Evolutionary conservation across 805 yeast species (phyloP).

Genomic region (Candida maltosa): DNA sequence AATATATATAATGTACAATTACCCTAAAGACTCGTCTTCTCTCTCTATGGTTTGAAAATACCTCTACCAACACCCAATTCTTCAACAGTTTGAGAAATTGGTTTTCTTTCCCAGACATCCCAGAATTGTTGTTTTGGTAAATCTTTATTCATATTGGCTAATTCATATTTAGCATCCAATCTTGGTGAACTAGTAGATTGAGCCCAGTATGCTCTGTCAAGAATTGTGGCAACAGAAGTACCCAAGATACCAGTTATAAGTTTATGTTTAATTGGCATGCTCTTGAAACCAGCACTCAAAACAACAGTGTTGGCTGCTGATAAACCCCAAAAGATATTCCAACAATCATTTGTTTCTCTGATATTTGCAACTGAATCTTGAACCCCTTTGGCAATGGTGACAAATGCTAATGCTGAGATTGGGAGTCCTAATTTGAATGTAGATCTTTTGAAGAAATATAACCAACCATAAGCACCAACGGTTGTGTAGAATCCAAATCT

Average conservation of each 20-base stretch:
- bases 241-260: constrained; percentile 38
- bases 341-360: constrained; percentile 59
- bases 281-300: constrained; percentile 42
- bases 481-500: constrained; percentile 46
- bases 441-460: constrained; percentile 41
- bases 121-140: constrained; percentile 54
- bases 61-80: constrained; percentile 71
- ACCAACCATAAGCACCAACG: constrained; percentile 47
- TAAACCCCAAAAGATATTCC: constrained; percentile 59
- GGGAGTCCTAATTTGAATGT: constrained; percentile 40
- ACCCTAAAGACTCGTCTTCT: no score
- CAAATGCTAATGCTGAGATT: constrained; percentile 41
- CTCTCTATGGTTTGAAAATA: constrained; percentile 42
- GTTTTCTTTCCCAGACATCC: constrained; percentile 79
- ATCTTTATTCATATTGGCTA: constrained; percentile 36
- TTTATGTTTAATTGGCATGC: constrained; percentile 40
- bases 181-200: constrained; percentile 39
- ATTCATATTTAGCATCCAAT: constrained; percentile 32
- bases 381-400: constrained; percentile 47
- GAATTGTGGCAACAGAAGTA: constrained; percentile 33
- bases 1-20: no score
- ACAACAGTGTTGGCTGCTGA: constrained; percentile 50
- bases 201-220: constrained; percentile 39
- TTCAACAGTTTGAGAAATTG: constrained; percentile 73
- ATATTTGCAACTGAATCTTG: constrained; percentile 44